These are phyloP conservation scores for Orbilia quercus DNA, from an alignment of 2,329 filamentous ascomycete species.

Conservation along the genomic window DNA sequence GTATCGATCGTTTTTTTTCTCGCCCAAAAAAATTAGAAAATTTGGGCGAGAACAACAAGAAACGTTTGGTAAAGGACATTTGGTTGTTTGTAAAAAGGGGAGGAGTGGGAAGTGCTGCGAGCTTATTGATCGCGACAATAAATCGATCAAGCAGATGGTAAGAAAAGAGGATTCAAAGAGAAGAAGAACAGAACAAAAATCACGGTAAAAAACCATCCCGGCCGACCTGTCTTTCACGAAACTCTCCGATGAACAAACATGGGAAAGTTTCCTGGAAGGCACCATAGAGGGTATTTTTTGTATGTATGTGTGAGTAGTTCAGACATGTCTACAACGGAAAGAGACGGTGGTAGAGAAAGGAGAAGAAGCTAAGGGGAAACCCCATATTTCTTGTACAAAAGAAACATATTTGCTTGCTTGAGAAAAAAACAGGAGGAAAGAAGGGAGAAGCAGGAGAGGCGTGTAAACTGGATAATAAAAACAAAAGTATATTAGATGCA, in stretches of 20 bases:
- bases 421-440: slow-evolving; percentile 1
- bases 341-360: not conserved
- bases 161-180: not conserved
- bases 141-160: too few relatives aligned
- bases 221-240: slow-evolving; percentile 35
- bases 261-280: slow-evolving; percentile 41
- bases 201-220: slow-evolving; percentile 13
- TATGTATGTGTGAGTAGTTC: slow-evolving; percentile 1
- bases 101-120: too few relatives aligned
- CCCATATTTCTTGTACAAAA: slow-evolving; percentile 22
- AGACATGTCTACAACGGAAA: slow-evolving; percentile 11
- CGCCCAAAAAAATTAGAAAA: slow-evolving; percentile 2
- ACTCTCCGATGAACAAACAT: slow-evolving; percentile 45
- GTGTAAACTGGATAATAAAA: slow-evolving; percentile 13
- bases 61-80: too few relatives aligned
- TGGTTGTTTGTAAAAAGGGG: too few relatives aligned
- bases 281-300: slow-evolving; percentile 19
- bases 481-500: slow-evolving; percentile 44
- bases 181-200: slow-evolving; percentile 3
- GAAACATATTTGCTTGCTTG: slow-evolving; percentile 22
- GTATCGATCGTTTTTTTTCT: slow-evolving; percentile 6
- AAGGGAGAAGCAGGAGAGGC: slow-evolving; percentile 3
- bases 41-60: not conserved
- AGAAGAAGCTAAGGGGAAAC: not conserved
- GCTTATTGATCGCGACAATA: too few relatives aligned